Evolutionary conservation across 768 basidiomycete species (phyloP).

Genomic region (Pleurotus citrinopileatus): DNA sequence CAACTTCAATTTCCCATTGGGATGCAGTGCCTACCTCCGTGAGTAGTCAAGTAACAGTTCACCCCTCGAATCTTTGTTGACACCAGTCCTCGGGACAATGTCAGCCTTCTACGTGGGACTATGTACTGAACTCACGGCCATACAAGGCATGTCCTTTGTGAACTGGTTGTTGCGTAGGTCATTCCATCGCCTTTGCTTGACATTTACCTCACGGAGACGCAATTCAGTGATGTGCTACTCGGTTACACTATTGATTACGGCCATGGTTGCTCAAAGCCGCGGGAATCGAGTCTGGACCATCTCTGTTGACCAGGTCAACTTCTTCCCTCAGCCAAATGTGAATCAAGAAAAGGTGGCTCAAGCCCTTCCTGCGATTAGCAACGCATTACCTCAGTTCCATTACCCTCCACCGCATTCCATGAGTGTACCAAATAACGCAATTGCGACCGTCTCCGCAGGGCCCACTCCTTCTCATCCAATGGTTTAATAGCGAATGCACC

Average conservation of each 20-base stretch:
- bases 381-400: background rate
- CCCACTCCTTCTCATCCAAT: background rate
- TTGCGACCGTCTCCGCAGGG: background rate
- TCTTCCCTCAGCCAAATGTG: background rate
- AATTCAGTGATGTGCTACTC: background rate
- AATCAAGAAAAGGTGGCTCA: background rate
- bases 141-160: constrained; percentile 3
- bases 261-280: constrained; percentile 1
- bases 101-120: background rate
- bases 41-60: background rate
- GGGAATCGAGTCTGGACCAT: constrained; percentile 2
- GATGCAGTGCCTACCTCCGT: constrained; percentile 1
- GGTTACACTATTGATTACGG: background rate
- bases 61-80: background rate
- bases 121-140: background rate
- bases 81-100: background rate
- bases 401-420: background rate
- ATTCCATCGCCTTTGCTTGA: background rate
- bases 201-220: background rate
- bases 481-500: background rate
- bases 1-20: constrained; percentile 6
- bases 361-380: background rate
- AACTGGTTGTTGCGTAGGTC: background rate
- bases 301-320: background rate
- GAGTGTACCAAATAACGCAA: too few relatives aligned